A percentile compares a stretch with the other conserved stretches of the same genome.
Evolutionary conservation across 1,139 yeast species (phyloP).

Genomic region (Kodamaea anthophila): DNA sequence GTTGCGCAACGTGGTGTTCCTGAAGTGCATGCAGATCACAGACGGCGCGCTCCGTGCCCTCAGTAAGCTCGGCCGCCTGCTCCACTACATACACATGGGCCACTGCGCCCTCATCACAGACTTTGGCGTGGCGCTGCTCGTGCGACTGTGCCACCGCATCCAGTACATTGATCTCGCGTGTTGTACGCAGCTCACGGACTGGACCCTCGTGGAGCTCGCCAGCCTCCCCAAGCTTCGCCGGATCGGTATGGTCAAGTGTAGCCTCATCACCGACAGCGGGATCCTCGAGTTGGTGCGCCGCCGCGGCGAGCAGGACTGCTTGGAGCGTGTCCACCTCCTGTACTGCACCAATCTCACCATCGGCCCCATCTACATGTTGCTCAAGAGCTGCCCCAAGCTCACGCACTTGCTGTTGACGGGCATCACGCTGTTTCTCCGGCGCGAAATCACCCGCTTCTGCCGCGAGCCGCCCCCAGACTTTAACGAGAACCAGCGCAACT

Average conservation of each 20-base stretch:
- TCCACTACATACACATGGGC: constrained; percentile 89
- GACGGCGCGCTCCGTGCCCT: constrained; percentile 74
- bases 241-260: constrained; percentile 90
- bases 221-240: constrained; percentile 76
- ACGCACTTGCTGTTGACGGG: constrained; percentile 91
- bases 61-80: constrained; percentile 67
- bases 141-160: constrained; percentile 74
- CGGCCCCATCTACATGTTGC: constrained; percentile 62
- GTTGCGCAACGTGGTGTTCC: constrained; percentile 78
- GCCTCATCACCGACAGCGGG: constrained; percentile 82
- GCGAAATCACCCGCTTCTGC: constrained; percentile 81
- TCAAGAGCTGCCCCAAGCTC: constrained; percentile 76
- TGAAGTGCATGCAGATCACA: constrained; percentile 84
- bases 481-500: constrained; percentile 75
- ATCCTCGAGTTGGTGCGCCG: constrained; percentile 70
- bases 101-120: constrained; percentile 92
- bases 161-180: constrained; percentile 95
- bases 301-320: constrained; percentile 64
- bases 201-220: constrained; percentile 73
- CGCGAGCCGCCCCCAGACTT: constrained; percentile 95
- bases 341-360: constrained; percentile 80
- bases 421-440: constrained; percentile 76
- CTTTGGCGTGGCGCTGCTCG: constrained; percentile 71
- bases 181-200: constrained; percentile 83
- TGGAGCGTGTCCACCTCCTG: constrained; percentile 89